Evolutionary conservation across 331 rosid genomes (phyloP).

Genomic region (Prunus yedoensis): DNA sequence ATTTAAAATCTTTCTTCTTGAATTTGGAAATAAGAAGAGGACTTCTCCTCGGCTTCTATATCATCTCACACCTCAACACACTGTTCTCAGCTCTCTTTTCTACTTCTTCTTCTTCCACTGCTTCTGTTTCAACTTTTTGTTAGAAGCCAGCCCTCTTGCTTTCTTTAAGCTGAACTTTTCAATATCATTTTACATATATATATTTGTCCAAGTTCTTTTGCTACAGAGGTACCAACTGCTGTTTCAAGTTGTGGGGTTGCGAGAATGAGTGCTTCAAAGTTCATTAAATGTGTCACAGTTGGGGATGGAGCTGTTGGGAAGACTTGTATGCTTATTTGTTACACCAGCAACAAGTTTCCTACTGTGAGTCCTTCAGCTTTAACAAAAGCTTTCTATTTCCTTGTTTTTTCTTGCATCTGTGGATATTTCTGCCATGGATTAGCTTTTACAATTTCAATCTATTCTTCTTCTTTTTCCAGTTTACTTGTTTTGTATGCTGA

Average conservation of each 20-base stretch:
- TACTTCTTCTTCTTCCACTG: slow-evolving; percentile 12
- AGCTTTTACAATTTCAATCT: neutral
- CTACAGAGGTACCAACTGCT: neutral
- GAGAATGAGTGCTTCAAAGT: slow-evolving; percentile 90
- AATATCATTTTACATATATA: neutral
- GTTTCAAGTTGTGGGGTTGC: slow-evolving; percentile 28
- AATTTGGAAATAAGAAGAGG: slow-evolving; percentile 22
- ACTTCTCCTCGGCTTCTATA: slow-evolving; percentile 7
- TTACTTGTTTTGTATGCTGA: too few species aligned
- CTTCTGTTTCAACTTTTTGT: slow-evolving; percentile 23
- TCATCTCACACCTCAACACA: slow-evolving; percentile 30
- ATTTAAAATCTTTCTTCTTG: slow-evolving; percentile 35
- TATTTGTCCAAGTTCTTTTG: neutral
- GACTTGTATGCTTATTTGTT: slow-evolving; percentile 98
- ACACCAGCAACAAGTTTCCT: slow-evolving; percentile 96
- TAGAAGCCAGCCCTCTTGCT: slow-evolving; percentile 1
- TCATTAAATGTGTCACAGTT: slow-evolving; percentile 98
- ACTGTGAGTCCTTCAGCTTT: slow-evolving; percentile 46
- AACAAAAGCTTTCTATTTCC: slow-evolving; percentile 6
- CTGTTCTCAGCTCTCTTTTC: slow-evolving; percentile 19
- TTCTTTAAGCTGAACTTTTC: slow-evolving; percentile 7
- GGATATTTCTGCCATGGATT: slow-evolving; percentile 1
- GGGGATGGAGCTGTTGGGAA: slow-evolving; percentile 99
- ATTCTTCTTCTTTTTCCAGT: neutral
- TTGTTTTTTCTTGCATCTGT: slow-evolving; percentile 15